Percentiles rank a stretch among this genome's conserved stretches.
These are phyloP conservation scores for Myriangium duriaei DNA, from an alignment of 2,329 filamentous ascomycete species.

Conservation along the genomic window DNA sequence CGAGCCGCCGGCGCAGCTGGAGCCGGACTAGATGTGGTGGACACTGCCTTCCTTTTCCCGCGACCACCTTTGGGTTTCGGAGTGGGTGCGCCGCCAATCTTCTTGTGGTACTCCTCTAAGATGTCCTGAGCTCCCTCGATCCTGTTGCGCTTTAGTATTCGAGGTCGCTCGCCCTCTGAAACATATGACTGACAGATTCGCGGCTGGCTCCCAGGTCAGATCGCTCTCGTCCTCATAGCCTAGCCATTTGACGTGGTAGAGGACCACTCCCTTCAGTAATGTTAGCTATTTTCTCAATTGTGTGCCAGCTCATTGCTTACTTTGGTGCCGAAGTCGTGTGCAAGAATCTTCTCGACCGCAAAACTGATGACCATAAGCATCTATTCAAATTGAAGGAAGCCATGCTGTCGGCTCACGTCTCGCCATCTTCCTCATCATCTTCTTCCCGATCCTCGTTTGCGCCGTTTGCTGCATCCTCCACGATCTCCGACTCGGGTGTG, in stretches of 20 bases:
- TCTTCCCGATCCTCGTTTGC: slow-evolving; percentile 20
- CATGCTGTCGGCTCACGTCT: slow-evolving; percentile 33
- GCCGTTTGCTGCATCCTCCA: slow-evolving; percentile 16
- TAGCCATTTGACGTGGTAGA: slow-evolving; percentile 69
- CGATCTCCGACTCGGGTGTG: slow-evolving; percentile 18
- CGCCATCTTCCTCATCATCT: slow-evolving; percentile 27
- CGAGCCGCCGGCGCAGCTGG: slow-evolving; percentile 15
- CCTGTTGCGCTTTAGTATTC: slow-evolving; percentile 11
- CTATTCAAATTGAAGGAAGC: too few relatives aligned
- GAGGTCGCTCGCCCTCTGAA: too few relatives aligned
- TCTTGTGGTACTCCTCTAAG: slow-evolving; percentile 50
- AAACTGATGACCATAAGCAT: slow-evolving; percentile 39
- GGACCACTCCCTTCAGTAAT: slow-evolving; percentile 33
- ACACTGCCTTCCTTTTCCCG: slow-evolving; percentile 18
- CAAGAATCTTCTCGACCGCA: slow-evolving; percentile 61
- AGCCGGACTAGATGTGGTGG: slow-evolving; percentile 12
- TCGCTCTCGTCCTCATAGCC: slow-evolving; percentile 60
- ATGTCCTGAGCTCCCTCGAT: slow-evolving; percentile 35
- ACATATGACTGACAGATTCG: slow-evolving; percentile 46
- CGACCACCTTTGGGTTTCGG: slow-evolving; percentile 16
- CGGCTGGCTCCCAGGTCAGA: slow-evolving; percentile 67
- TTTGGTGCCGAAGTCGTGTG: slow-evolving; percentile 44
- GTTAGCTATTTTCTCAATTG: slow-evolving; percentile 9
- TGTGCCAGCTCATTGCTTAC: background rate
- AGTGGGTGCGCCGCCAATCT: slow-evolving; percentile 45